Evolutionary conservation across 208 protist genomes (phyloP).

Genomic region (Eutreptiella sp.): DNA sequence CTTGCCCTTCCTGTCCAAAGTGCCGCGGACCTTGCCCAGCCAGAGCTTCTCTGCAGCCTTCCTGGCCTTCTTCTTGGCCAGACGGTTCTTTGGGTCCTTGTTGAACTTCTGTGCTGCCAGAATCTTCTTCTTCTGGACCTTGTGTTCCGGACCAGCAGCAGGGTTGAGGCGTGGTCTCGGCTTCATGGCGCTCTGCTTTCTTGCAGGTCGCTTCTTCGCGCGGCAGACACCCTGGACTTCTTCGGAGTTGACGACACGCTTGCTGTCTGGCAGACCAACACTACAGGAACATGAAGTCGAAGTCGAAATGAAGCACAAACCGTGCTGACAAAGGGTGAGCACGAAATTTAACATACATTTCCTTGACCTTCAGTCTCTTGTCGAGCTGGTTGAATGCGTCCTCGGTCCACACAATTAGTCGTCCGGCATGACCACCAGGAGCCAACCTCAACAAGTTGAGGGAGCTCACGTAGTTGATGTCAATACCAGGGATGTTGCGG

Average conservation of each 20-base stretch:
- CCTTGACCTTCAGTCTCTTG: too few relatives aligned
- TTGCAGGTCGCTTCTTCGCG: conserved; percentile 60
- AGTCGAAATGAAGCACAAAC: too few relatives aligned
- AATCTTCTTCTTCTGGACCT: conserved; percentile 31
- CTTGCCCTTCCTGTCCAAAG: neutral
- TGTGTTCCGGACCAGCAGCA: conserved; percentile 22
- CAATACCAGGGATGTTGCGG: conserved; percentile 94
- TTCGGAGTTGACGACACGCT: conserved; percentile 67
- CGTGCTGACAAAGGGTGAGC: too few relatives aligned
- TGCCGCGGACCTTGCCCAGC: neutral
- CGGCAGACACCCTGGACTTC: conserved; percentile 64
- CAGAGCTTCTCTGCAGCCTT: neutral
- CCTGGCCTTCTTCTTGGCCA: conserved; percentile 23
- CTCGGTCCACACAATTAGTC: conserved; percentile 98
- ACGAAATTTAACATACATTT: too few relatives aligned
- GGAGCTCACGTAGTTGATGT: conserved; percentile 77
- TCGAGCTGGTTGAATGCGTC: conserved; percentile 94
- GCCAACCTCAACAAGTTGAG: conserved; percentile 98
- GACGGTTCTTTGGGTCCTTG: conserved; percentile 30
- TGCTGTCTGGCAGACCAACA: conserved; percentile 68
- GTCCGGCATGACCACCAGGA: conserved; percentile 97
- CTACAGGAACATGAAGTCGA: too few relatives aligned
- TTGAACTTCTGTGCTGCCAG: conserved; percentile 34
- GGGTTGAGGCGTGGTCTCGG: neutral
- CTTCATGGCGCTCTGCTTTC: conserved; percentile 38